These are phyloP conservation scores for Aspergillus eucalypticola DNA, from an alignment of 2,329 filamentous ascomycete genomes.

Conservation along the genomic window DNA sequence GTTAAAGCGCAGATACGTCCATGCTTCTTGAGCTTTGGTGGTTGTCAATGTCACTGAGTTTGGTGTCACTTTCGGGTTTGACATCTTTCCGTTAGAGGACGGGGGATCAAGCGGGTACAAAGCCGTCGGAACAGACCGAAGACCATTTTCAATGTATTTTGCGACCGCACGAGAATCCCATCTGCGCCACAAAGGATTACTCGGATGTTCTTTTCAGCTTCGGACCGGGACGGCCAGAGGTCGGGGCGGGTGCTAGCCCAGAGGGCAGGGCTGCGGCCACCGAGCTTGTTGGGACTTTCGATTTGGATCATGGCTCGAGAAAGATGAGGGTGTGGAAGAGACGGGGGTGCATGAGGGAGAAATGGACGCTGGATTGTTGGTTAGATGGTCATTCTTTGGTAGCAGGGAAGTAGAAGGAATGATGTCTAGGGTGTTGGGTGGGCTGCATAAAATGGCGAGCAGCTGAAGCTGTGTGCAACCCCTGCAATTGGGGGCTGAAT, in stretches of 20 bases:
- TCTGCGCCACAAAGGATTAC: constrained; percentile 66
- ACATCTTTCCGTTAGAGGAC: constrained; percentile 33
- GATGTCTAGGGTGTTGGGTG: not conserved
- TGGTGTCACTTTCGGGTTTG: no score
- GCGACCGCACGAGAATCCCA: constrained; percentile 76
- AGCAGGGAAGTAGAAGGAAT: not conserved
- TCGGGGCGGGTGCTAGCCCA: constrained; percentile 61
- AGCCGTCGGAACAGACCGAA: constrained; percentile 63
- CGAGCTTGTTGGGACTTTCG: not conserved
- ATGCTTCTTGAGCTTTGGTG: constrained; percentile 76
- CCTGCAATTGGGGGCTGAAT: constrained; percentile 63
- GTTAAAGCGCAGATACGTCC: constrained; percentile 22
- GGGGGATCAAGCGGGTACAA: not conserved
- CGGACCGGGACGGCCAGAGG: constrained; percentile 68
- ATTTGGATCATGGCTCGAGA: constrained; percentile 57
- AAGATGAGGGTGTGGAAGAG: constrained; percentile 70
- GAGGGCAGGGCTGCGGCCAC: not conserved
- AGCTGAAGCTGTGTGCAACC: constrained; percentile 81
- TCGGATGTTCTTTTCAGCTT: constrained; percentile 63
- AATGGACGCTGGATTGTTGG: constrained; percentile 47
- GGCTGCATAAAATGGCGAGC: constrained; percentile 55
- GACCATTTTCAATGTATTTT: constrained; percentile 64
- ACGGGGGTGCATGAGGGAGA: constrained; percentile 72
- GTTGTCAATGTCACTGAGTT: constrained; percentile 62
- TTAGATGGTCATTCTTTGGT: not conserved